Conservation (phyloP, 192 early-diverging fungal genomes). For the Umbelopsis isabellina region DNA sequence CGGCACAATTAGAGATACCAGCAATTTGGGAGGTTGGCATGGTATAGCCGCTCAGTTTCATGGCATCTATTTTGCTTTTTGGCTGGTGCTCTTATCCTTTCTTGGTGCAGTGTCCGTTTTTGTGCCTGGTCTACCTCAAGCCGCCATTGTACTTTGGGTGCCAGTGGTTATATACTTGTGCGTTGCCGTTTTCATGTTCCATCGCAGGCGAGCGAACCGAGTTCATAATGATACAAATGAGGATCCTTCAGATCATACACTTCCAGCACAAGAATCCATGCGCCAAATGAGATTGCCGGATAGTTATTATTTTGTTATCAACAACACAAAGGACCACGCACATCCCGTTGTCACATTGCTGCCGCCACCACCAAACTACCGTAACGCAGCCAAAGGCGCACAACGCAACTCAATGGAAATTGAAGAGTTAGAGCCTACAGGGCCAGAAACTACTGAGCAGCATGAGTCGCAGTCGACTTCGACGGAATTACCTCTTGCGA, state of each 20-base stretch:
- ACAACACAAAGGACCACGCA: slow-evolving; percentile 14
- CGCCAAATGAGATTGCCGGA: slow-evolving; percentile 8
- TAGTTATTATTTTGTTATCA: slow-evolving; percentile 21
- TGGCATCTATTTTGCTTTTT: slow-evolving; percentile 16
- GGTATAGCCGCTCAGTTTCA: not conserved
- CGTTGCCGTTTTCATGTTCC: not conserved
- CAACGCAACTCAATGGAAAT: not conserved
- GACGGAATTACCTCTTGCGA: too few relatives aligned
- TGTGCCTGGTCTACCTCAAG: slow-evolving; percentile 3
- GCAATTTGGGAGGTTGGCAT: not conserved
- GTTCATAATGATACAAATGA: not conserved
- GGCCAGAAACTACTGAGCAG: too few relatives aligned
- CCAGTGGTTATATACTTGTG: slow-evolving; percentile 17
- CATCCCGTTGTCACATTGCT: slow-evolving; percentile 26
- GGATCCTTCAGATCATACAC: not conserved
- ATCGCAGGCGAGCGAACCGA: not conserved
- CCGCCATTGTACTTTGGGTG: slow-evolving; percentile 17
- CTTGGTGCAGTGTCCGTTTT: slow-evolving; percentile 8
- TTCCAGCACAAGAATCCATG: not conserved
- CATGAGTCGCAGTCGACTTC: too few relatives aligned
- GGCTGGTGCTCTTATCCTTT: slow-evolving; percentile 18
- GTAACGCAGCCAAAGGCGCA: not conserved
- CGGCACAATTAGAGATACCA: not conserved
- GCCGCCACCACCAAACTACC: slow-evolving; percentile 25
- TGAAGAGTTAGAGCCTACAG: too few relatives aligned